Conservation (phyloP, 176 grass and related monocot species). For the Triticum timopheevii region DNA sequence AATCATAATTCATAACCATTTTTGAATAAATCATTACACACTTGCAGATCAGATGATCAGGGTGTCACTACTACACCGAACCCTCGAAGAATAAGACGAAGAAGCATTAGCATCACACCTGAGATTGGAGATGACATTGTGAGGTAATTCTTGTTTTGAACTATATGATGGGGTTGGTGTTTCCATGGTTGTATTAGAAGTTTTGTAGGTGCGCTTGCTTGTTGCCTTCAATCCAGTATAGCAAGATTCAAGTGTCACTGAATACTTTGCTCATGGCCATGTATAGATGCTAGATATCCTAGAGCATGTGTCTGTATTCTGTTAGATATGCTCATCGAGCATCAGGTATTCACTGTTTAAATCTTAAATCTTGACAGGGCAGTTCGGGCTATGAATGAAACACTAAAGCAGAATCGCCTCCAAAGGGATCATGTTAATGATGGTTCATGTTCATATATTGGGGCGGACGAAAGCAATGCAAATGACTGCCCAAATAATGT, state of each 20-base stretch:
- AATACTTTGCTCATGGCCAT: constrained; percentile 9
- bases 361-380: constrained; percentile 61
- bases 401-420: constrained; percentile 97
- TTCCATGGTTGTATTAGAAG: background rate
- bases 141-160: constrained; percentile 63
- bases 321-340: constrained; percentile 18
- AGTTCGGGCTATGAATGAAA: constrained; percentile 99
- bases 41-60: constrained; percentile 85
- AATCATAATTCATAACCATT: too few species aligned
- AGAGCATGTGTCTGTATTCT: background rate
- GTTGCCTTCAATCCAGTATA: constrained; percentile 27
- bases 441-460: constrained; percentile 57
- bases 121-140: constrained; percentile 99
- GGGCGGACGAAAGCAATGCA: constrained; percentile 52
- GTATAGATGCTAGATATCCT: constrained; percentile 28
- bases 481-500: constrained; percentile 58
- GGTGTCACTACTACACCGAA: constrained; percentile 60
- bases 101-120: constrained; percentile 99
- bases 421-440: constrained; percentile 77
- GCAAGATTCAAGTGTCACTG: background rate
- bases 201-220: constrained; percentile 16
- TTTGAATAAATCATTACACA: constrained; percentile 16
- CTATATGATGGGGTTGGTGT: constrained; percentile 5
- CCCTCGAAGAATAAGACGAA: constrained; percentile 77
- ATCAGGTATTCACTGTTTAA: constrained; percentile 29